These are phyloP conservation scores for Mycena maculata DNA, from an alignment of 768 basidiomycete genomes.

Conservation along the genomic window DNA sequence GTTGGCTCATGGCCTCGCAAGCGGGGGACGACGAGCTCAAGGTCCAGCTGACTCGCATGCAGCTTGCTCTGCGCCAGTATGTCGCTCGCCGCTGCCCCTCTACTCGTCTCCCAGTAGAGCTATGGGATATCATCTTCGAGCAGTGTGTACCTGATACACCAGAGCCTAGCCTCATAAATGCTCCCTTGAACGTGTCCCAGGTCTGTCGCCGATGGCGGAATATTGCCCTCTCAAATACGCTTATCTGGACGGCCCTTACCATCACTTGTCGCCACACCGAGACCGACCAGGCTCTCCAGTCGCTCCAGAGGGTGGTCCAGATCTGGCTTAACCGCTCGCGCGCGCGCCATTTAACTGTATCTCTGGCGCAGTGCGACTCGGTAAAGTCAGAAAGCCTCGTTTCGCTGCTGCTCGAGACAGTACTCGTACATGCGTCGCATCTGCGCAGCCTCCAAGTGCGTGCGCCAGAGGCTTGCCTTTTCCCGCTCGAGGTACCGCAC, in stretches of 20 bases:
- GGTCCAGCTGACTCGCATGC: slow-evolving; percentile 9
- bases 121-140: slow-evolving; percentile 30
- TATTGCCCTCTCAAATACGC: slow-evolving; percentile 23
- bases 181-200: slow-evolving; percentile 30
- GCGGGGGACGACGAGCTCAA: neutral
- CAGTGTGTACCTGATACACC: neutral
- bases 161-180: slow-evolving; percentile 6
- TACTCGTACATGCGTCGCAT: slow-evolving; percentile 10
- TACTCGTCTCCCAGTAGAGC: slow-evolving; percentile 32
- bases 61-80: too few relatives aligned
- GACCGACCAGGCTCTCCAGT: slow-evolving; percentile 1
- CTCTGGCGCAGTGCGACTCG: slow-evolving; percentile 14
- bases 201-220: slow-evolving; percentile 29
- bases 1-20: slow-evolving; percentile 51
- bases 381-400: slow-evolving; percentile 6
- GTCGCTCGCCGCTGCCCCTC: too few relatives aligned
- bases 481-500: slow-evolving; percentile 14
- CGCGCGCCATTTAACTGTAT: slow-evolving; percentile 4
- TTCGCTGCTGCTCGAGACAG: slow-evolving; percentile 2
- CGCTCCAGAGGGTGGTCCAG: slow-evolving; percentile 10
- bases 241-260: slow-evolving; percentile 22
- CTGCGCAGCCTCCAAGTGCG: slow-evolving; percentile 8
- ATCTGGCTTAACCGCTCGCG: slow-evolving; percentile 24
- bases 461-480: slow-evolving; percentile 18
- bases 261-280: slow-evolving; percentile 16